phyloP scores from a whole-genome alignment of 208 protist genomes.

The Trypanosoma conorhini region DNA sequence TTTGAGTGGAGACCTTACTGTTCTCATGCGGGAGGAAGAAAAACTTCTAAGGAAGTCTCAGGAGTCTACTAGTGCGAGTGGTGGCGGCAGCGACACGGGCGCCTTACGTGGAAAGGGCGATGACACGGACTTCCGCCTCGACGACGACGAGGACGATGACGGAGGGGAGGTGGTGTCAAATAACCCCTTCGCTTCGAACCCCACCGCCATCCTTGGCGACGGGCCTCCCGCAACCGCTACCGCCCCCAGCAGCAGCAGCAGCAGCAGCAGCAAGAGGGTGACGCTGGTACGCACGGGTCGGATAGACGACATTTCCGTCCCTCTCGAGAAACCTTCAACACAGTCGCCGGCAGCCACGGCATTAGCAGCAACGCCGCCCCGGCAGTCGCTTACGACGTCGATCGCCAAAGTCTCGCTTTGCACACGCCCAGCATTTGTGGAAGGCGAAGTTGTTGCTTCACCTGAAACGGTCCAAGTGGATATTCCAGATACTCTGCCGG shows the following conservation, averaged over 20 bases:
- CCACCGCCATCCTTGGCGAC: neutral
- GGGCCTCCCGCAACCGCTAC: neutral
- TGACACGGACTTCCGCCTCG: neutral
- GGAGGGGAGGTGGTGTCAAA: conserved; percentile 12
- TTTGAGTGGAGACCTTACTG: conserved; percentile 66
- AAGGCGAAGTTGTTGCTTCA: conserved; percentile 29
- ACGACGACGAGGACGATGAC: neutral
- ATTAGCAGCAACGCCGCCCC: neutral
- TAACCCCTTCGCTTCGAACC: conserved; percentile 11
- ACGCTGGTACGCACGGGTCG: neutral
- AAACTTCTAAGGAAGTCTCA: conserved; percentile 30
- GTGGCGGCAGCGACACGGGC: neutral
- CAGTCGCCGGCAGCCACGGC: neutral
- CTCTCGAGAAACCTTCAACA: neutral
- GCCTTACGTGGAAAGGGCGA: neutral
- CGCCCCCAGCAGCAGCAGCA: neutral
- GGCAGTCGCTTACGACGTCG: conserved; percentile 1
- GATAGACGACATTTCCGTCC: neutral
- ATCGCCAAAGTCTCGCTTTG: conserved; percentile 74
- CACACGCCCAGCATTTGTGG: conserved; percentile 56
- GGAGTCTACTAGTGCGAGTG: neutral
- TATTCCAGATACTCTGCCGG: neutral
- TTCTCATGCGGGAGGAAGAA: conserved; percentile 58
- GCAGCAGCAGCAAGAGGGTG: neutral
- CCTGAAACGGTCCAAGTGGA: neutral